Base-by-base conservation (phyloP, 352 stramenopile species). In the Pythium coloratum region DNA sequence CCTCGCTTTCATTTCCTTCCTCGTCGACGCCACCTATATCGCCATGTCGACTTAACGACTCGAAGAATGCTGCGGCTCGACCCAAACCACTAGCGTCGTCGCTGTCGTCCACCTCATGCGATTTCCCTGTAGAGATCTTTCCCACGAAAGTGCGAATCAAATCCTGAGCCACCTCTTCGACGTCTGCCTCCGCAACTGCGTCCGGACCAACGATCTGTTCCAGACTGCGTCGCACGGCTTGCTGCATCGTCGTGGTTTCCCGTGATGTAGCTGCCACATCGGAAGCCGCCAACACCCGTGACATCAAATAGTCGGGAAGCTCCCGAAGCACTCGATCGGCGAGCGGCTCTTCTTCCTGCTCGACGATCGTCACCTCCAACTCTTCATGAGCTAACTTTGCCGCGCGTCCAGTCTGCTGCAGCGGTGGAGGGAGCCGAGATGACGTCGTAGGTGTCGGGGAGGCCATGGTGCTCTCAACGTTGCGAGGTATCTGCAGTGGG, bases 51-150 rank as follows among this genome's bases (percentile, higher is more conserved):
- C 16, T 20, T 1, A 67, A 26, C 13, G 54, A 55, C 8, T 69
- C 67, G 65, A 73, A 73, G 40, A 66, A 69, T 1, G 49, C 32
- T 5, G 46, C 67, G 5, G 67, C 67, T 6, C 67, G 56, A 20
- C 50, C 24, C 4, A 75, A 20, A 3, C 68, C 68, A 58, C 68
- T 75, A 4, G 26, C 20, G 14, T 55, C 49, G 9, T 34, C 28
- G 49, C 13, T 44, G 10, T 34, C 49, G 24, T 55, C 49, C 2
- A 6, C 49, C 7, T 8, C 26, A 26, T 38, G 26, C 10, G 0
- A 24, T 24, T 55, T 38, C 10, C 49, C 49, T 10, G 49, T 13
- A 6, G 28, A 12, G 2, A 55, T 18, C 24, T 38, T 55, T 7
- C 9, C 28, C 20, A 55, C 28, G 28, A 24, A 55, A 2, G 10